Conservation (phyloP, 345 rosid genomes). For the Corchorus olitorius region DNA sequence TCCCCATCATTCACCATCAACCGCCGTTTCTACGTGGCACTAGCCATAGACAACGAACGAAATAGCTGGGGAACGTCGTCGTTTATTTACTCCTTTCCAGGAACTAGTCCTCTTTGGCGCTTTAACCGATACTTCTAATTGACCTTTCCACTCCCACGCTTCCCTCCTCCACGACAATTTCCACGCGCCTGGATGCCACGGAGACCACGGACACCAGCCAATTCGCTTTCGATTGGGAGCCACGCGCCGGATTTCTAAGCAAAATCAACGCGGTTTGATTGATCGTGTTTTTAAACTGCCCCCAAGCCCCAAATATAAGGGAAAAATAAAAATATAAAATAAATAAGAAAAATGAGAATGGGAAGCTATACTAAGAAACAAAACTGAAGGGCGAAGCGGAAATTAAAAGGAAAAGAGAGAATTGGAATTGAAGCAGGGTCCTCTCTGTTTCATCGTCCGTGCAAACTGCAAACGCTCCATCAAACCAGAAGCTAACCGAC, state of each 20-base stretch:
- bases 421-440: slow-evolving; percentile 17
- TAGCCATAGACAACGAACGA: not conserved
- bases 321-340: not conserved
- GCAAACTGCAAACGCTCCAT: slow-evolving; percentile 10
- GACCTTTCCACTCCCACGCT: slow-evolving; percentile 12
- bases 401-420: not conserved
- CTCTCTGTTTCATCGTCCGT: slow-evolving; percentile 32
- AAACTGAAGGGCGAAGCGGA: not conserved
- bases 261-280: slow-evolving; percentile 15
- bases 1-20: too few relatives aligned
- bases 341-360: not conserved
- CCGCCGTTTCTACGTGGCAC: not conserved
- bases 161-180: not conserved
- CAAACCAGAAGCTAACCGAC: slow-evolving; percentile 6
- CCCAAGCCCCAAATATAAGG: not conserved
- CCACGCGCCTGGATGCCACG: not conserved
- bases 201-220: not conserved
- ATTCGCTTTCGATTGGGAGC: not conserved
- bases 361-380: not conserved
- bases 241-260: not conserved
- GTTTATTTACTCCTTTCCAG: not conserved
- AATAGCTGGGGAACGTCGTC: slow-evolving; percentile 16
- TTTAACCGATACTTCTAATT: not conserved
- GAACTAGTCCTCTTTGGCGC: slow-evolving; percentile 21
- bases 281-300: not conserved